Evolutionary conservation across 768 basidiomycete species (phyloP), one percentile per base, ranked within the genome.

Genomic region (Lanmaoa rubissima): DNA sequence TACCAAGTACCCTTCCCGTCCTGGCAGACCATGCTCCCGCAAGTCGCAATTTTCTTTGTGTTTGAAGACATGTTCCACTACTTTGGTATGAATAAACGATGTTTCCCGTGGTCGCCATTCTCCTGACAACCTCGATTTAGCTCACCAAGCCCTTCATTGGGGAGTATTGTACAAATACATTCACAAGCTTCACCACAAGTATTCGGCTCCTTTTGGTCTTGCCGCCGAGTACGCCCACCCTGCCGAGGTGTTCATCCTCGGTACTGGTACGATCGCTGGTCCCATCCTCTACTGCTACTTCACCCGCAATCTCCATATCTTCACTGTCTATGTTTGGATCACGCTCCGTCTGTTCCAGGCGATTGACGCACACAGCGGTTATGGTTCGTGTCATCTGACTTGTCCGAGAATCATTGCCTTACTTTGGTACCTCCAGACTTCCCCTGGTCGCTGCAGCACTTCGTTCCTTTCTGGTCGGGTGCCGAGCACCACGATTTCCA

Each of bases 401-500:
- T 21, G 40, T 34, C 48, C 32, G 12, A 14, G 41, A 17, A 32
- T 12, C 14, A 1, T 39, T 1, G 17, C 9, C 59, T 50, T 10
- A 53, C 34, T 4, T 35, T 46, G 0, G 14, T 14, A 13, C 21
- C 11, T 24, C 5, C 51, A 89, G 92, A 98, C 72, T 99, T 99
- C 83, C 96, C 97, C 1, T 98, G 94, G 95, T 95, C 92, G 6
- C 79, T 98, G 53, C 88, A 93, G 63, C 85, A 95, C 77, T 85
- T 93, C 62, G 57, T 98, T 34, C 94, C 94, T 2, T 91, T 98
- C 82, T 98, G 95, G 95, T 89, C 91, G 8, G 95, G 96, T 39
- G 94, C 94, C 0, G 96, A 98, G 66, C 93, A 96, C 75, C 95
- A 97, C 71, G 95, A 98, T 69, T 98, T 94, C 84, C 96, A 98